Evolutionary conservation across 1,284 basidiomycete species (phyloP).

Genomic region (Trichosporon asahii): DNA sequence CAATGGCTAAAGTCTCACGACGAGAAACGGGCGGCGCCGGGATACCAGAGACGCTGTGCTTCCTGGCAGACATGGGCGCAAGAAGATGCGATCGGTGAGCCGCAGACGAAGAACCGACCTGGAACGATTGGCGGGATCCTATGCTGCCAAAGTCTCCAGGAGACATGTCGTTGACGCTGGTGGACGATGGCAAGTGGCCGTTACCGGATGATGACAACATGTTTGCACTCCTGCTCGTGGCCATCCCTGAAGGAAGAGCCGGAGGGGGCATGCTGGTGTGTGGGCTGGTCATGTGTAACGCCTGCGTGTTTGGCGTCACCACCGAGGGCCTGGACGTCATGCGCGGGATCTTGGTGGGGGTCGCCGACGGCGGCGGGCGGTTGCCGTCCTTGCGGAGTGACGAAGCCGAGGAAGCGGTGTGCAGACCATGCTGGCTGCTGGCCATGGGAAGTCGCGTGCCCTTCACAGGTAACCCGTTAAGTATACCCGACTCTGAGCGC

Average conservation of each 20-base stretch:
- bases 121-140: slow-evolving; percentile 19
- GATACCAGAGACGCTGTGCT: slow-evolving; percentile 24
- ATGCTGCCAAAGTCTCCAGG: slow-evolving; percentile 17
- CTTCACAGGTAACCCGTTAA: slow-evolving; percentile 15
- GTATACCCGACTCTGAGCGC: slow-evolving; percentile 4
- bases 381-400: slow-evolving; percentile 31
- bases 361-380: slow-evolving; percentile 40
- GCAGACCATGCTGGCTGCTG: slow-evolving; percentile 72
- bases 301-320: slow-evolving; percentile 22
- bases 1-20: slow-evolving; percentile 16
- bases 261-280: slow-evolving; percentile 37
- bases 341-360: slow-evolving; percentile 88
- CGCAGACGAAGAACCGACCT: slow-evolving; percentile 27
- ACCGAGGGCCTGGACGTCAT: slow-evolving; percentile 62
- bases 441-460: slow-evolving; percentile 70
- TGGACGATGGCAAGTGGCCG: slow-evolving; percentile 6
- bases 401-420: slow-evolving; percentile 49
- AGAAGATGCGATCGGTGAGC: slow-evolving; percentile 43
- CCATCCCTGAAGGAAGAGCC: slow-evolving; percentile 19
- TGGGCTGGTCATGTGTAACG: slow-evolving; percentile 3
- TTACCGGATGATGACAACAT: slow-evolving; percentile 1
- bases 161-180: slow-evolving; percentile 15
- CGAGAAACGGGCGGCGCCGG: slow-evolving; percentile 22
- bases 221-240: slow-evolving; percentile 23
- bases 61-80: slow-evolving; percentile 41